phyloP scores from a whole-genome alignment of 1,139 yeast species.

The Hanseniaspora gamundiae region DNA sequence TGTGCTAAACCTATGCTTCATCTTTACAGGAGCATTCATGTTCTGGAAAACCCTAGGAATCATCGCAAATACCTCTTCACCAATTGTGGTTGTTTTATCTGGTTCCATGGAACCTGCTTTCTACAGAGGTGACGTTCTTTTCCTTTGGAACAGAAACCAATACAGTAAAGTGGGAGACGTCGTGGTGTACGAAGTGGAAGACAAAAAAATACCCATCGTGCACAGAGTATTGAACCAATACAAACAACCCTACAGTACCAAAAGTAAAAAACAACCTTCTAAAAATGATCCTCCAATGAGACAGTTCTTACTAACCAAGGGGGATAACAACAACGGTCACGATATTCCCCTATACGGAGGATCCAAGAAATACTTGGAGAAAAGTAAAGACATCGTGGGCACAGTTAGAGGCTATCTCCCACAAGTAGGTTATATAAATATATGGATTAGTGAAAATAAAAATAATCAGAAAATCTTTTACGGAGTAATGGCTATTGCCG shows the following conservation, averaged over 20 bases:
- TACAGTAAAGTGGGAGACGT: conserved; percentile 73
- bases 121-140: conserved; percentile 90
- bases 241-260: neutral
- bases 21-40: conserved; percentile 80
- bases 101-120: conserved; percentile 99
- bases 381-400: conserved; percentile 71
- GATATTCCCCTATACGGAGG: conserved; percentile 78
- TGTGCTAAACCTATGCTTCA: conserved; percentile 60
- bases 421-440: conserved; percentile 83
- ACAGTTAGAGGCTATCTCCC: conserved; percentile 88
- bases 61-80: conserved; percentile 75
- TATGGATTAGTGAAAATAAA: conserved; percentile 73
- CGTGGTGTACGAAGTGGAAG: conserved; percentile 83
- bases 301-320: conserved; percentile 80
- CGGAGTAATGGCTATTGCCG: conserved; percentile 2
- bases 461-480: conserved; percentile 5
- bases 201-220: conserved; percentile 82
- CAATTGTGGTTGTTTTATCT: conserved; percentile 89
- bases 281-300: too few species aligned
- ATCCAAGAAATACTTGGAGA: conserved; percentile 64
- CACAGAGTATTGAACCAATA: conserved; percentile 79
- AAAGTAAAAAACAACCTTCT: too few species aligned
- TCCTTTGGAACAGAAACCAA: conserved; percentile 75
- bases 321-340: conserved; percentile 90
- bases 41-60: conserved; percentile 80